Evolutionary conservation across 495 filamentous ascomycete genomes (phyloP), one percentile per base, ranked within the genome.

Genomic region (Penicillium canariense): DNA sequence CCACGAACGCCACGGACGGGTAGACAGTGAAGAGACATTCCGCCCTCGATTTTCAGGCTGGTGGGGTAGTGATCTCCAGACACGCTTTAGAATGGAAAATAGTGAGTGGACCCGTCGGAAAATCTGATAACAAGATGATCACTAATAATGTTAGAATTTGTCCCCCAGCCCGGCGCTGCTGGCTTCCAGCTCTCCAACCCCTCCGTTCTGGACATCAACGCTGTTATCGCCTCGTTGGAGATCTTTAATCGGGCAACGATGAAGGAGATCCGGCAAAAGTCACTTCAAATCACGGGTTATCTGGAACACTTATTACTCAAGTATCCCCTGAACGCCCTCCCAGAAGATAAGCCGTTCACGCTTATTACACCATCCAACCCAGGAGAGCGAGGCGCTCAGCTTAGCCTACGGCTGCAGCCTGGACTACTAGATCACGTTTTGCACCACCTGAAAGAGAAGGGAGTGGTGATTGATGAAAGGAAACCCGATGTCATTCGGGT

Each of bases 401-500:
- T 98, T 25, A 96, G 90, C 65, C 61, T 97, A 23, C 71, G 81
- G 47, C 82, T 97, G 28, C 56, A 74, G 22, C 76, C 79, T 1
- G 87, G 85, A 0, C 65, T 96, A 44, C 74, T 97, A 38, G 86
- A 89, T 51, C 54, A 60, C 3, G 84, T 96, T 0, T 83, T 92
- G 74, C 70, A 82, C 48, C 73, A 73, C 46, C 63, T 98, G 30
- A 84, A 95, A 61, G 77, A 80, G 36, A 69, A 80, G 11, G 85
- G 84, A 3, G 83, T 96, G 9, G 81, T 98, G 20, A 84, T 95
- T 30, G 94, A 98, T 65, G 90, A 97, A 75, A 75, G 94, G 56
- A 85, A 84, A 64, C 94, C 94, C 18, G 85, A 96, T 69, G 95
- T 98, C 23, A 81, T 98, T 27, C 77, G 94, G 6, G 88, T 97